These are phyloP conservation scores for Hysterangium stoloniferum DNA, from an alignment of 768 basidiomycete species.

Conservation along the genomic window DNA sequence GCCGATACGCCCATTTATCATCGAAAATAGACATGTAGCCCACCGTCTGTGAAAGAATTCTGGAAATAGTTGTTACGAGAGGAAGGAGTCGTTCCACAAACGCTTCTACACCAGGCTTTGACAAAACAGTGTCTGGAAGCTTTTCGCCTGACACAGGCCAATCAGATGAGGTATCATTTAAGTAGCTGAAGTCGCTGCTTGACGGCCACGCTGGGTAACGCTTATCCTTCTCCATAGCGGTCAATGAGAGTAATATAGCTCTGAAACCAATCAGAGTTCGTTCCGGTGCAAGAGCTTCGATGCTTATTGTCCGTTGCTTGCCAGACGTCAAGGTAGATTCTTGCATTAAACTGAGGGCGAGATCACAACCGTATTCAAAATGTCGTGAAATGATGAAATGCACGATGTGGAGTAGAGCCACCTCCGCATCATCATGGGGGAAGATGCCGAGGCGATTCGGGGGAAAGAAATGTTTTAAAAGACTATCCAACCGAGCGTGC, in stretches of 20 bases:
- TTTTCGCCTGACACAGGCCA: slow-evolving; percentile 65
- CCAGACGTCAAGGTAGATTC: slow-evolving; percentile 39
- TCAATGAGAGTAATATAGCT: slow-evolving; percentile 67
- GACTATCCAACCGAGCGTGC: slow-evolving; percentile 66
- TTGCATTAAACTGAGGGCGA: slow-evolving; percentile 75
- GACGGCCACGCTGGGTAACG: slow-evolving; percentile 73
- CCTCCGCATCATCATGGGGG: slow-evolving; percentile 67
- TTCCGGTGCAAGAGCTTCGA: slow-evolving; percentile 49
- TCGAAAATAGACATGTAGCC: slow-evolving; percentile 80
- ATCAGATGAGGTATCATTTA: slow-evolving; percentile 45
- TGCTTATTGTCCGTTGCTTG: slow-evolving; percentile 25
- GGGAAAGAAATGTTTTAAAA: slow-evolving; percentile 77
- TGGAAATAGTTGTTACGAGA: slow-evolving; percentile 48
- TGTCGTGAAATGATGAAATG: slow-evolving; percentile 82
- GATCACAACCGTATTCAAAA: slow-evolving; percentile 76
- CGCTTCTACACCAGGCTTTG: slow-evolving; percentile 62
- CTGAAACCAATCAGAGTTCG: slow-evolving; percentile 66
- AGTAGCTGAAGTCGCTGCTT: slow-evolving; percentile 52
- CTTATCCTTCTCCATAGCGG: slow-evolving; percentile 65
- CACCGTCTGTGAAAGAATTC: slow-evolving; percentile 52
- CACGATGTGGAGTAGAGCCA: slow-evolving; percentile 67
- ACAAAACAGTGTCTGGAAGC: slow-evolving; percentile 44
- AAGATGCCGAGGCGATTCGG: slow-evolving; percentile 49
- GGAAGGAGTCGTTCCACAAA: slow-evolving; percentile 61
- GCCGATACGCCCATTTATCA: slow-evolving; percentile 68